Base-by-base conservation (phyloP, 1,284 basidiomycete species). In the Leccinum angustisporum region DNA sequence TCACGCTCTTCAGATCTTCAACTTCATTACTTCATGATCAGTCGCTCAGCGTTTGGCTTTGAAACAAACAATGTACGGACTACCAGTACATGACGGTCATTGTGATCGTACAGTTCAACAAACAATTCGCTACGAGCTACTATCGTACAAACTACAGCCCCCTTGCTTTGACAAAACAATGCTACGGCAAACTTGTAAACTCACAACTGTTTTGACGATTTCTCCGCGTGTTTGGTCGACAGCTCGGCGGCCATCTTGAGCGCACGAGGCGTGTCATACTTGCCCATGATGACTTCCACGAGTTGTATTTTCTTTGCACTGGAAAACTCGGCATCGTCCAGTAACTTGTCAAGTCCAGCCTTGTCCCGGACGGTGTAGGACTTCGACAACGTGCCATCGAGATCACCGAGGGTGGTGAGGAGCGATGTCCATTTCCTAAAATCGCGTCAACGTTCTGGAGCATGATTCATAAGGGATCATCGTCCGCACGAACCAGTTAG, bases 251-350 rank as follows among this genome's bases (percentile, higher is more conserved):
- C 80, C 60, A 76, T 74, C 70, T 82, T 78, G 62, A 94, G 76
- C 33, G 86, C 83, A 50, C 79, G 75, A 2, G 92, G 92, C 0
- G 90, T 90, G 74, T 95, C 93, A 33, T 83, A 78, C 65, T 82
- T 81, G 46, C 81, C 81, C 90, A 95, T 92, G 62, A 88, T 77
- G 9, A 95, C 81, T 76, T 95, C 92, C 8, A 95, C 86, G 36
- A 95, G 77, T 73, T 92, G 90, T 59, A 92, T 87, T 71, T 83
- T 82, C 54, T 84, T 79, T 4, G 86, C 84, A 38, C 69, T 79
- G 1, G 78, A 81, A 68, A 95, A 94, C 9, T 76, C 70, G 1
- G 75, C 64, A 68, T 88, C 79, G 16, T 83, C 78, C 58, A 95
- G 79, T 30, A 95, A 80, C 9, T 72, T 73, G 33, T 85, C 81